Evolutionary conservation across 139 green algal species (phyloP), one percentile per base, ranked within the genome.

Genomic region (Astrephomene gubernaculifera): DNA sequence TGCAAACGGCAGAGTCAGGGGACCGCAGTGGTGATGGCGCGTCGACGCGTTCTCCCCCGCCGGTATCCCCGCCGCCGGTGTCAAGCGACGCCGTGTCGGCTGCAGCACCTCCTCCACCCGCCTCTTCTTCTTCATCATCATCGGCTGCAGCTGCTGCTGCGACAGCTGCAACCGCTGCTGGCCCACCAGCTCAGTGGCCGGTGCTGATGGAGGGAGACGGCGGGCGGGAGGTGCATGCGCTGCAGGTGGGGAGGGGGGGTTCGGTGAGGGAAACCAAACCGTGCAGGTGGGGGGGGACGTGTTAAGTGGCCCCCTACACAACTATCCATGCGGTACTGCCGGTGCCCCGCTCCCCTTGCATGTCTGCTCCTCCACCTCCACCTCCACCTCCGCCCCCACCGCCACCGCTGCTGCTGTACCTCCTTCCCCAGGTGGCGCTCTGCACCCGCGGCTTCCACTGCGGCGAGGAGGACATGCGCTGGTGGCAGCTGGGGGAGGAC

Each of bases 391-490:
- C n/a, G n/a, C n/a, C n/a, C n/a, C n/a, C n/a, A n/a, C n/a, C n/a
- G n/a, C n/a, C n/a, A n/a, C n/a, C n/a, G n/a, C n/a, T n/a, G n/a
- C n/a, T n/a, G n/a, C n/a, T n/a, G n/a, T n/a, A n/a, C n/a, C n/a
- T n/a, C 33, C 33, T 43, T 6, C 19, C 76, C 41, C 89, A 94
- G 83, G 83, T 92, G 19, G 76, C 83, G 0, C 82, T 94, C 39
- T 19, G 17, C 31, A 85, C 79, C 35, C 8, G 41, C 53, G 92
- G 92, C 38, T 95, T 83, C 84, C 36, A 83, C 83, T 90, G 85
- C 49, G 87, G 72, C 5, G 90, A 94, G 4, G 91, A 94, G 68
- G 91, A 94, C 61, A 91, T 91, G 89, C 74, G 72, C 24, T 94
- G 91, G 91, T 94, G 91, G 91, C 83, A 91, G 87, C 93, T 90